These are phyloP conservation scores for Diaporthe aspalathi DNA, from an alignment of 2,329 filamentous ascomycete genomes.

Conservation along the genomic window DNA sequence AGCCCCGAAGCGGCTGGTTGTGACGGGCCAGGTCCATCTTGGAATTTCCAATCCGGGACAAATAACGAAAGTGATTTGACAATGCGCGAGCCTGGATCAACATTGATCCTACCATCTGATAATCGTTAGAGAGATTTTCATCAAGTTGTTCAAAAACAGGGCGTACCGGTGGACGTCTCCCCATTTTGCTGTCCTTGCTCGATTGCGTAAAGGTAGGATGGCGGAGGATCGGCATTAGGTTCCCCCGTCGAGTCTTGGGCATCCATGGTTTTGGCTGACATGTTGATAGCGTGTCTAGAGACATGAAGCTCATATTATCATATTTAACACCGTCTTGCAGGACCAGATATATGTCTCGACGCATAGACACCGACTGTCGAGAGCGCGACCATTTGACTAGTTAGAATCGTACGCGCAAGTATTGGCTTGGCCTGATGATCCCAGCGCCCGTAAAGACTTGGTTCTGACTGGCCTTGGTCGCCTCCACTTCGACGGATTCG, in stretches of 20 bases:
- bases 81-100: constrained; percentile 1
- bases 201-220: background rate
- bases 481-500: no score
- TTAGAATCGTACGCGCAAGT: background rate
- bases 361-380: background rate
- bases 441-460: background rate
- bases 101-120: constrained; percentile 5
- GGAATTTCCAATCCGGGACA: constrained; percentile 2
- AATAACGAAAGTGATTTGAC: constrained; percentile 15
- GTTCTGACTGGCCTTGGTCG: background rate
- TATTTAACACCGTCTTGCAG: background rate
- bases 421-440: background rate
- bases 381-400: background rate
- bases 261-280: background rate
- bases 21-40: background rate
- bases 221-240: background rate
- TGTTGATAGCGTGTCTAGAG: no score
- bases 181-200: background rate
- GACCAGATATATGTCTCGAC: background rate
- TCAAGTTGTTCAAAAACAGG: no score
- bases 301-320: background rate
- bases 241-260: background rate
- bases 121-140: background rate
- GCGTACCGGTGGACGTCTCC: background rate
- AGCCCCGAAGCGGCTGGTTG: background rate